These are phyloP conservation scores for Boletus sp. DNA, from an alignment of 1,284 basidiomycete genomes.

Conservation along the genomic window DNA sequence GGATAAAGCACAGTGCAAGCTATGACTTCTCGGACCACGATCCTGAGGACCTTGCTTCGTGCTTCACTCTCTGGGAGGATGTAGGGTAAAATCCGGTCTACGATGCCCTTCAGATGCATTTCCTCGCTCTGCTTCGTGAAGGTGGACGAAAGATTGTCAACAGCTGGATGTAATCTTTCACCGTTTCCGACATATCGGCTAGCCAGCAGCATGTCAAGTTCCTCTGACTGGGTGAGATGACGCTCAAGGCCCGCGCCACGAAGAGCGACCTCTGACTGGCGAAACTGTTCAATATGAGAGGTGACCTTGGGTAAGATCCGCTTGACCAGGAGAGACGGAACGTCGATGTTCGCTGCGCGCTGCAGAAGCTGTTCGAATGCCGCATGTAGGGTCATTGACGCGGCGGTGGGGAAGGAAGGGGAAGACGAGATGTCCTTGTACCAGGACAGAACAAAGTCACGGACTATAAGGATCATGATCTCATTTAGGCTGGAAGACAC, in stretches of 20 bases:
- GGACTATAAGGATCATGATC: constrained; percentile 72
- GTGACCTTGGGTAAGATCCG: constrained; percentile 85
- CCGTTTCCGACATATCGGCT: constrained; percentile 66
- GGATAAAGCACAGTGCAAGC: constrained; percentile 82
- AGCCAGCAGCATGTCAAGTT: constrained; percentile 80
- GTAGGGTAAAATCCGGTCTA: constrained; percentile 66
- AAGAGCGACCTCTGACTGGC: constrained; percentile 83
- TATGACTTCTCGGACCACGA: constrained; percentile 79
- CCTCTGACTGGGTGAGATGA: constrained; percentile 78
- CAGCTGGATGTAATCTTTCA: constrained; percentile 70
- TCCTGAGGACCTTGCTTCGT: constrained; percentile 64
- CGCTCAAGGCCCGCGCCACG: constrained; percentile 74
- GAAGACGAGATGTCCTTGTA: constrained; percentile 81
- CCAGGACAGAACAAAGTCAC: constrained; percentile 85
- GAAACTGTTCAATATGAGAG: constrained; percentile 83
- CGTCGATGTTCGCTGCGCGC: constrained; percentile 61
- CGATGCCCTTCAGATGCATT: constrained; percentile 69
- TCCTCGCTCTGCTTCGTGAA: constrained; percentile 90
- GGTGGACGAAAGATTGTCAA: constrained; percentile 80
- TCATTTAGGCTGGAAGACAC: constrained; percentile 70
- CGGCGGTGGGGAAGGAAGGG: constrained; percentile 81
- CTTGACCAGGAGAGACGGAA: constrained; percentile 75
- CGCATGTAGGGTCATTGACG: constrained; percentile 72
- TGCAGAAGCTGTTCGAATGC: constrained; percentile 57
- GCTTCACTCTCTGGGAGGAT: constrained; percentile 76